Conservation (phyloP, 169 alveolate species). For the Plasmodium gaboni region DNA sequence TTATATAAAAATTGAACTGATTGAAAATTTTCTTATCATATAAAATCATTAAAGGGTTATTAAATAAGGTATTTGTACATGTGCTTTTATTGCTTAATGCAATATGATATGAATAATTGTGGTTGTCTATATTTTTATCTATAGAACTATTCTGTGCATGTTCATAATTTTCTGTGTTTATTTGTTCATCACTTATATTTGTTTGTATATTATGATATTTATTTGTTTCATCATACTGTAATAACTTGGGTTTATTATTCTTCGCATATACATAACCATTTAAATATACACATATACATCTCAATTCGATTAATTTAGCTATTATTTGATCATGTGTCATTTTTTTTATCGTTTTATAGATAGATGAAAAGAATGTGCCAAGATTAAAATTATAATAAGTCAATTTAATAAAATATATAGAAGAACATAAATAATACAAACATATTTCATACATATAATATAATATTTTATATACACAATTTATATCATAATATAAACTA, state of each 20-base stretch:
- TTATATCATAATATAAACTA: slow-evolving; percentile 14
- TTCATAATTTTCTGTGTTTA: neutral
- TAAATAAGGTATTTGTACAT: too few species aligned
- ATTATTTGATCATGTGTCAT: neutral
- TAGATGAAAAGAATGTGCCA: slow-evolving; percentile 18
- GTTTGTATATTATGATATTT: too few species aligned
- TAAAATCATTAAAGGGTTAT: neutral
- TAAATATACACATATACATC: slow-evolving; percentile 7
- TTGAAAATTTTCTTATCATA: slow-evolving; percentile 24
- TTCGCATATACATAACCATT: neutral
- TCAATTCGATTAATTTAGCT: slow-evolving; percentile 17
- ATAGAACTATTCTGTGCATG: neutral
- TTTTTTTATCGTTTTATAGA: slow-evolving; percentile 12
- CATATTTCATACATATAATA: slow-evolving; percentile 50
- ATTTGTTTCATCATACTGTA: too few species aligned
- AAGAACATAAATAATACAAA: slow-evolving; percentile 42
- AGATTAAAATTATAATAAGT: slow-evolving; percentile 21
- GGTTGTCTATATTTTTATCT: too few species aligned
- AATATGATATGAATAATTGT: too few species aligned
- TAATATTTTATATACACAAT: slow-evolving; percentile 36
- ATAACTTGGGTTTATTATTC: too few species aligned
- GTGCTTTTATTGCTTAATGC: too few species aligned
- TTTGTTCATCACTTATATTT: neutral
- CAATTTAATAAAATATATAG: slow-evolving; percentile 18
- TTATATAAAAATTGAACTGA: slow-evolving; percentile 26